Conservation (phyloP, 768 basidiomycete species). For the Panus rudis region DNA sequence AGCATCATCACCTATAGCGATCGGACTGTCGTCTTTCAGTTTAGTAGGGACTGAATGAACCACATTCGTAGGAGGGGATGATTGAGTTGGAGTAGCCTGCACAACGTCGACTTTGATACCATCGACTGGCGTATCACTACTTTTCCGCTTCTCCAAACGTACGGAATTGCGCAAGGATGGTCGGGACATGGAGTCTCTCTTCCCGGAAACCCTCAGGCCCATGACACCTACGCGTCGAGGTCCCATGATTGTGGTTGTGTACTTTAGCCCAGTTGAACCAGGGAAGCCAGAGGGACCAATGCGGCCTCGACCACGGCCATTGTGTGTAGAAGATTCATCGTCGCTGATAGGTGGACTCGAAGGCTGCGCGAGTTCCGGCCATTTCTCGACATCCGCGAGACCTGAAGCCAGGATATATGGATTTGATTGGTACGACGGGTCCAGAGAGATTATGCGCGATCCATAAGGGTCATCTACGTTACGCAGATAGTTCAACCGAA, state of each 20-base stretch:
- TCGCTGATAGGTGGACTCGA: slow-evolving; percentile 68
- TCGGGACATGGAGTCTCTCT: slow-evolving; percentile 28
- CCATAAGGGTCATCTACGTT: slow-evolving; percentile 85
- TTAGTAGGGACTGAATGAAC: neutral
- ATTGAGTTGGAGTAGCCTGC: neutral
- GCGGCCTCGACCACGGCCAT: slow-evolving; percentile 30
- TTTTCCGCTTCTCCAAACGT: neutral
- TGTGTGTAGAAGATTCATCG: slow-evolving; percentile 54
- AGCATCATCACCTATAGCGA: neutral
- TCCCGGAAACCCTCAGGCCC: slow-evolving; percentile 72
- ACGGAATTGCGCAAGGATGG: slow-evolving; percentile 17
- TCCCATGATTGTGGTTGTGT: slow-evolving; percentile 87
- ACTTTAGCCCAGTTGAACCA: slow-evolving; percentile 56
- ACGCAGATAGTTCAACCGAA: slow-evolving; percentile 84
- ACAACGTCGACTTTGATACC: neutral
- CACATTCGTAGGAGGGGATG: too few species aligned
- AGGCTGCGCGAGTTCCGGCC: slow-evolving; percentile 78
- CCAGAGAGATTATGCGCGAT: slow-evolving; percentile 70
- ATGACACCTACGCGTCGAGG: slow-evolving; percentile 56
- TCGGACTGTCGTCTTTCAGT: neutral
- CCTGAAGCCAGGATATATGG: slow-evolving; percentile 77
- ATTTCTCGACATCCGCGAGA: slow-evolving; percentile 70
- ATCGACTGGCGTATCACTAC: neutral
- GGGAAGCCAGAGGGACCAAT: slow-evolving; percentile 32
- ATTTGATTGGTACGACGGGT: slow-evolving; percentile 71